Evolutionary conservation across 2,329 filamentous ascomycete species (phyloP).

Genomic region (Aureobasidium sp.): DNA sequence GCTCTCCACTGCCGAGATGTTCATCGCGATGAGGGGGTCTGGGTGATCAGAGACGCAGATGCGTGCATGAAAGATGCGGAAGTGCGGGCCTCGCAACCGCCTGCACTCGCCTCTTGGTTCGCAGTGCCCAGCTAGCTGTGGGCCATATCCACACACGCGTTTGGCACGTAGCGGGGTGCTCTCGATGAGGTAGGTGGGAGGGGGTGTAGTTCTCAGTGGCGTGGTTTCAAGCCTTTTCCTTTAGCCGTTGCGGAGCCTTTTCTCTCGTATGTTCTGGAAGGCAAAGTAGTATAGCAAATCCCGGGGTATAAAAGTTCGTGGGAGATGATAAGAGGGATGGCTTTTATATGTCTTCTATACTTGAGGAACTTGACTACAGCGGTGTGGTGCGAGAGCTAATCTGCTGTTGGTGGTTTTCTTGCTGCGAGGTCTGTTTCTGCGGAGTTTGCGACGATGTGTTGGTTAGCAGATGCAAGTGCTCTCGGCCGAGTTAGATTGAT

Average conservation of each 20-base stretch:
- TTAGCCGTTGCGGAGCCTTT: neutral
- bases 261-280: neutral
- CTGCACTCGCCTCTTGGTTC: neutral
- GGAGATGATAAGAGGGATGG: neutral
- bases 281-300: too few relatives aligned
- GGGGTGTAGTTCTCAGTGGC: neutral
- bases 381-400: too few relatives aligned
- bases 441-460: too few relatives aligned
- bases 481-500: neutral
- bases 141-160: neutral
- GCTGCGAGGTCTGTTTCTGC: too few relatives aligned
- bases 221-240: neutral
- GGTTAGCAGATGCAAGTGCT: neutral
- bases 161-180: neutral
- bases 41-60: neutral
- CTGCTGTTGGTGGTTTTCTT: too few relatives aligned
- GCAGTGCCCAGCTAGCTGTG: slow-evolving; percentile 7
- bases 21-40: neutral
- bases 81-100: neutral
- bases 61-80: neutral
- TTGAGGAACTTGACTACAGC: too few relatives aligned
- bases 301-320: neutral
- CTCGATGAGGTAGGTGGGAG: neutral
- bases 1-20: neutral
- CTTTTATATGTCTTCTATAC: too few relatives aligned